Evolutionary conservation across 306 rosid species (phyloP).

Genomic region (Rosa rugosa): DNA sequence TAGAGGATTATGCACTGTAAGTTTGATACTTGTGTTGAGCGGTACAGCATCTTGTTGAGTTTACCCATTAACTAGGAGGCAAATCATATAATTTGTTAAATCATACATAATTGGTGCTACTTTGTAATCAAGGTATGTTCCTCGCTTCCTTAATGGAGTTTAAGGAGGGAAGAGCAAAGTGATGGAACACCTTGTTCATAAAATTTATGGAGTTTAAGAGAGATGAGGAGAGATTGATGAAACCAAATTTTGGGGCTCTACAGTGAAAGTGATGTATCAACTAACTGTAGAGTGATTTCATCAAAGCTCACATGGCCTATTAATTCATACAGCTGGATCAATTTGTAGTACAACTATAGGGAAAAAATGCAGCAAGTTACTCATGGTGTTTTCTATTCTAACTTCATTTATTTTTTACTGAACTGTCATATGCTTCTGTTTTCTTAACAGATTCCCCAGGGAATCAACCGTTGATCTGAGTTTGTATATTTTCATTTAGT

Average conservation of each 20-base stretch:
- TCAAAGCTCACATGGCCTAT: conserved; percentile 33
- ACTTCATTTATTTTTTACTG: background rate
- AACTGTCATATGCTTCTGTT: background rate
- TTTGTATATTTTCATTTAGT: background rate
- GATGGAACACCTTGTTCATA: conserved; percentile 6
- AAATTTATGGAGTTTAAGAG: conserved; percentile 1
- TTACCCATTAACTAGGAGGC: background rate
- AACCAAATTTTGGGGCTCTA: conserved; percentile 15
- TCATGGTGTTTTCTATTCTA: conserved; percentile 1
- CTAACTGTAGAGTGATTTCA: conserved; percentile 24
- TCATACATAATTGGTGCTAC: background rate
- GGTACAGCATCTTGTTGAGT: background rate
- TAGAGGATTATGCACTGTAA: no score
- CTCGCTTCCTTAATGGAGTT: background rate
- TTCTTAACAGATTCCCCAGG: background rate
- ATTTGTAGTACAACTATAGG: background rate
- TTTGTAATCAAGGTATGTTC: background rate
- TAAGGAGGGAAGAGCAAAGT: background rate
- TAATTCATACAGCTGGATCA: conserved; percentile 25
- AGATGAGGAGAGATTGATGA: conserved; percentile 19
- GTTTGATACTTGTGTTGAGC: background rate
- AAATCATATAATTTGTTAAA: background rate
- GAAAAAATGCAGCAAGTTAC: background rate
- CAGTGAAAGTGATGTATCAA: conserved; percentile 37
- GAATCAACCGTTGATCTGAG: background rate